Evolutionary conservation across 495 filamentous ascomycete species (phyloP), one percentile per base, ranked within the genome.

Genomic region (Cercophora sp.): DNA sequence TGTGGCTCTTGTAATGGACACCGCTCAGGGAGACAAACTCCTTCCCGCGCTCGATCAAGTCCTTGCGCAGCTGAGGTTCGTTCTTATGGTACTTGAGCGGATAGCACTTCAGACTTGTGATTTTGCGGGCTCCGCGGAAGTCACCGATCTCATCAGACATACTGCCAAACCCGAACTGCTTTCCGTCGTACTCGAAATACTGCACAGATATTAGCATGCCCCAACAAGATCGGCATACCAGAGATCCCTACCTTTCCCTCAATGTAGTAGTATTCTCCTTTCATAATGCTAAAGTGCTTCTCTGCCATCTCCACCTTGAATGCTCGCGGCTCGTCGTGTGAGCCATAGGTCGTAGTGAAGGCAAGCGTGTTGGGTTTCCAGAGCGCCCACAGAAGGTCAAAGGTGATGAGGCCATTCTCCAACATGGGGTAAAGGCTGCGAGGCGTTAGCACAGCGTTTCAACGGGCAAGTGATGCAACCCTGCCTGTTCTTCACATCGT

Each of bases 341-440:
- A 84, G 2, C 87, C 87, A 57, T 95, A 93, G 1, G 89, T 93
- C 2, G 82, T 81, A 0, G 87, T 87, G 59, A 86, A 92, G 1
- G 85, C 86, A 31, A 95, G 80, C 11, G 89, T 88, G 60, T 94
- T 92, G 5, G 91, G 91, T 60, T 95, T 94, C 75, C 89, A 91
- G 5, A 96, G 70, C 2, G 91, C 89, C 91, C 91, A 95, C 4
- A 94, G 66, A 8, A 95, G 79, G 51, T 95, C 90, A 53, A 91
- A 96, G 4, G 90, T 94, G 64, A 96, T 95, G 47, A 85, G 85
- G 24, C 88, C 87, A 44, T 86, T 85, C 52, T 91, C 84, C 13
- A 96, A 76, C 60, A 96, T 77, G 0, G 91, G 89, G 57, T 90
- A 88, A 2, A 96, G 77, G 8, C 84, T 89, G 46, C 27, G 40